phyloP scores from a whole-genome alignment of 1,284 basidiomycete genomes.

The Agroathelia rolfsii region DNA sequence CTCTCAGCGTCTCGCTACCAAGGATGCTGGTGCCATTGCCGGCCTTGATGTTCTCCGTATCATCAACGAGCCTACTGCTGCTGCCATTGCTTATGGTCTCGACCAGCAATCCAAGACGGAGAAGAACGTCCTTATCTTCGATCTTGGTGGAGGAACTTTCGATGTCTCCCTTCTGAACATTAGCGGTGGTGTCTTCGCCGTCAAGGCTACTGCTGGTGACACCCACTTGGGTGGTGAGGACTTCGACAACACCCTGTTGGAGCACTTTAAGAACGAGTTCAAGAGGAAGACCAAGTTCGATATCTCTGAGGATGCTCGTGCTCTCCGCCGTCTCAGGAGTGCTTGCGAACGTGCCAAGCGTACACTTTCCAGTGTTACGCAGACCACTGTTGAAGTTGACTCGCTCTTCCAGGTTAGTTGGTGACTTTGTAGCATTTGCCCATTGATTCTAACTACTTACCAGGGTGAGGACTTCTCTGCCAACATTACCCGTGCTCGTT shows the following conservation, averaged over 20 bases:
- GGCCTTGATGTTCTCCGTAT: constrained; percentile 95
- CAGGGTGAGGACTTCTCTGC: constrained; percentile 93
- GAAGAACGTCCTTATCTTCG: constrained; percentile 99
- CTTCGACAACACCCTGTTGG: constrained; percentile 95
- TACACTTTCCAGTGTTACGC: constrained; percentile 65
- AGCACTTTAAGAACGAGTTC: constrained; percentile 99
- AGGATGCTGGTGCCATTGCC: constrained; percentile 89
- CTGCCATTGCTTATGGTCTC: constrained; percentile 91
- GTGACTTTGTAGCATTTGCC: neutral
- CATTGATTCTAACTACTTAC: constrained; percentile 5
- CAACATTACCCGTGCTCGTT: constrained; percentile 95
- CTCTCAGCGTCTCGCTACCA: constrained; percentile 91
- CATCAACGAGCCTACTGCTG: constrained; percentile 95
- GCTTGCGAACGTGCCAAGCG: constrained; percentile 91
- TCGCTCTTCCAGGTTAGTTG: constrained; percentile 81
- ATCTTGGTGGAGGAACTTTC: constrained; percentile 98
- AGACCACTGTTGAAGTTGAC: constrained; percentile 84
- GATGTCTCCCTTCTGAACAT: constrained; percentile 97
- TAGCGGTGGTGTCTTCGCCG: constrained; percentile 93
- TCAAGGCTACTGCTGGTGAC: constrained; percentile 97
- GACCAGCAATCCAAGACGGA: constrained; percentile 84
- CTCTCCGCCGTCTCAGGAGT: constrained; percentile 87
- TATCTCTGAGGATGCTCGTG: constrained; percentile 93
- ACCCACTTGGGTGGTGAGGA: constrained; percentile 97
- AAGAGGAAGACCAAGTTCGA: constrained; percentile 96